Conservation (phyloP, 495 filamentous ascomycete species). For the Entonaema liquescens region DNA sequence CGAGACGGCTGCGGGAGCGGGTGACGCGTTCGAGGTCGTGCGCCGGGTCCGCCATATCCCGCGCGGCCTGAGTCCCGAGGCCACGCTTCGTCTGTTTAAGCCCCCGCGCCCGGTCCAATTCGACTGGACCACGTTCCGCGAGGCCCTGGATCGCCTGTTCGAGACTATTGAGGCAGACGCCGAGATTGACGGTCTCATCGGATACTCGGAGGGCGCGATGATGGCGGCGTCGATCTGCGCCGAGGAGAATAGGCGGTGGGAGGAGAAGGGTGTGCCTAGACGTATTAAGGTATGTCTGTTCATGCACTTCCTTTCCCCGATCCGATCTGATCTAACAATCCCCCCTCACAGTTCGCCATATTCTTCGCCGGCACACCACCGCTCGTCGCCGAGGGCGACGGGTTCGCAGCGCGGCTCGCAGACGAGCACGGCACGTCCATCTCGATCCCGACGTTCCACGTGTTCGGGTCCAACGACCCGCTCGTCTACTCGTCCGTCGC, state of each 20-base stretch:
- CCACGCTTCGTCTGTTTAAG: slow-evolving; percentile 57
- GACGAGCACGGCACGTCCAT: slow-evolving; percentile 60
- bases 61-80: slow-evolving; percentile 57
- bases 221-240: slow-evolving; percentile 60
- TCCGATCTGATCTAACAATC: not conserved
- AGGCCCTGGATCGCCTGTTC: slow-evolving; percentile 48
- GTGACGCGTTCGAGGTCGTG: slow-evolving; percentile 57
- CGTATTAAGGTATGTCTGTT: slow-evolving; percentile 53
- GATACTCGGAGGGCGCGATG: slow-evolving; percentile 64
- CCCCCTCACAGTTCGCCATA: slow-evolving; percentile 53
- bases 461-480: slow-evolving; percentile 65
- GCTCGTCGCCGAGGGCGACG: slow-evolving; percentile 50
- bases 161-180: slow-evolving; percentile 49
- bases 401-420: slow-evolving; percentile 47
- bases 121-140: slow-evolving; percentile 42
- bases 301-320: not conserved
- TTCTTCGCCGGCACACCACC: slow-evolving; percentile 66
- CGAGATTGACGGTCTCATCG: slow-evolving; percentile 59
- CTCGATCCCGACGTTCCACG: slow-evolving; percentile 63
- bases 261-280: slow-evolving; percentile 49
- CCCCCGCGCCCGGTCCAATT: slow-evolving; percentile 38
- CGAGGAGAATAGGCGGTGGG: slow-evolving; percentile 54
- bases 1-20: slow-evolving; percentile 49
- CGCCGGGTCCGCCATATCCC: slow-evolving; percentile 61
- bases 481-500: slow-evolving; percentile 61